Evolutionary conservation across 352 stramenopile species (phyloP).

Genomic region (Blastocystis sp.): DNA sequence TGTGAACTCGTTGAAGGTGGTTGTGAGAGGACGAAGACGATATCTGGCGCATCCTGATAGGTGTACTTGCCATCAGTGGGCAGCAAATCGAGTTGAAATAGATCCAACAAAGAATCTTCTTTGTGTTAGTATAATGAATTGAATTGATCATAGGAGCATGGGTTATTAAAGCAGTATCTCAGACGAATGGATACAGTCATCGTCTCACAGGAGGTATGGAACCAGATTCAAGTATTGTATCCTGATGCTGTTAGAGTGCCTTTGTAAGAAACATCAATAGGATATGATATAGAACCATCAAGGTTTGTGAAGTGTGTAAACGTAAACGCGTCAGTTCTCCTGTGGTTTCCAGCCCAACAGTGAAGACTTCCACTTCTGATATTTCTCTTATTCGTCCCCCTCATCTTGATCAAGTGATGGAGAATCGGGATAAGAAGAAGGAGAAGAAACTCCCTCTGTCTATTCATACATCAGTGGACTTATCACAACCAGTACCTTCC

Average conservation of each 20-base stretch:
- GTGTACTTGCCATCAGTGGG: background rate
- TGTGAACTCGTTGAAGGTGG: background rate
- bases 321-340: background rate
- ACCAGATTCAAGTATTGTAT: background rate
- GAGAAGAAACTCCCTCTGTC: no score
- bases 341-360: no score
- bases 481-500: no score
- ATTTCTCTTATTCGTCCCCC: no score
- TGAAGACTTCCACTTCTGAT: background rate
- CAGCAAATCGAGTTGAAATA: background rate
- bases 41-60: background rate
- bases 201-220: background rate
- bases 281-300: background rate
- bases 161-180: background rate
- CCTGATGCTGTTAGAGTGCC: background rate
- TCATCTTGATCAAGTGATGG: no score
- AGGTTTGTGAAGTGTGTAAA: background rate
- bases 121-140: background rate
- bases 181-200: background rate
- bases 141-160: background rate
- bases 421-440: no score
- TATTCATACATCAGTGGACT: no score
- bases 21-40: background rate
- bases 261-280: background rate
- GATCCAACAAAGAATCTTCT: background rate